Percentiles rank a stretch among this genome's conserved stretches.
These are phyloP conservation scores for Naegleria gruberi DNA, from an alignment of 208 protist species.

Conservation along the genomic window DNA sequence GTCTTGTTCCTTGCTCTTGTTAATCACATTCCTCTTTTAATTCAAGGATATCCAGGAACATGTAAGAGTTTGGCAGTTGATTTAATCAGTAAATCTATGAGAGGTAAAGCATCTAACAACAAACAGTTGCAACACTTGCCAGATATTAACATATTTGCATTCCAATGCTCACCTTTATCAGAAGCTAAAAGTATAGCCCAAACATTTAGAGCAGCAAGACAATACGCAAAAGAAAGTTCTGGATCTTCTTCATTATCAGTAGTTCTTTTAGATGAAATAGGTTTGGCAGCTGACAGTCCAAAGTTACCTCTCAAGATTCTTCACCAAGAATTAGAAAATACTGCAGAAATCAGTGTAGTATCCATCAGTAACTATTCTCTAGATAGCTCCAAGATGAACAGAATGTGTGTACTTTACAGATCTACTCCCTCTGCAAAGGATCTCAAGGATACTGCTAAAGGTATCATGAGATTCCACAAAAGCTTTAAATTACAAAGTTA, in stretches of 20 bases:
- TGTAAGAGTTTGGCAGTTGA: constrained; percentile 54
- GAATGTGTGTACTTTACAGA: constrained; percentile 24
- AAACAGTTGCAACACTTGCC: constrained; percentile 35
- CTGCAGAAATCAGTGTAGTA: constrained; percentile 41
- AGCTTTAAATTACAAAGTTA: neutral
- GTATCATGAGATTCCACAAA: constrained; percentile 22
- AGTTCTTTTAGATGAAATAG: constrained; percentile 67
- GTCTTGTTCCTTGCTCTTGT: constrained; percentile 48
- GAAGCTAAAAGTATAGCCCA: constrained; percentile 50
- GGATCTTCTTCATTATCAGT: constrained; percentile 27
- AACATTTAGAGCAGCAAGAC: constrained; percentile 43
- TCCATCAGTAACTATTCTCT: constrained; percentile 68
- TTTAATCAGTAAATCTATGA: constrained; percentile 42
- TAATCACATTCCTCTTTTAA: constrained; percentile 54
- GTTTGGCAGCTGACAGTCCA: constrained; percentile 56
- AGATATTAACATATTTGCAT: constrained; percentile 44
- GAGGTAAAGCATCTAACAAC: constrained; percentile 34
- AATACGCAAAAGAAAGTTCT: constrained; percentile 29
- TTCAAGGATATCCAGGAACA: constrained; percentile 59
- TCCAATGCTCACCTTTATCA: constrained; percentile 49
- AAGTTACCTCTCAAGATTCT: constrained; percentile 68
- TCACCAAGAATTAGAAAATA: constrained; percentile 51
- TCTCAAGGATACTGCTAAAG: constrained; percentile 25
- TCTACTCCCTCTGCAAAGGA: constrained; percentile 11
- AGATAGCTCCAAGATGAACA: constrained; percentile 74